Conservation (phyloP, 208 protist species). For the Willaertia magna region DNA sequence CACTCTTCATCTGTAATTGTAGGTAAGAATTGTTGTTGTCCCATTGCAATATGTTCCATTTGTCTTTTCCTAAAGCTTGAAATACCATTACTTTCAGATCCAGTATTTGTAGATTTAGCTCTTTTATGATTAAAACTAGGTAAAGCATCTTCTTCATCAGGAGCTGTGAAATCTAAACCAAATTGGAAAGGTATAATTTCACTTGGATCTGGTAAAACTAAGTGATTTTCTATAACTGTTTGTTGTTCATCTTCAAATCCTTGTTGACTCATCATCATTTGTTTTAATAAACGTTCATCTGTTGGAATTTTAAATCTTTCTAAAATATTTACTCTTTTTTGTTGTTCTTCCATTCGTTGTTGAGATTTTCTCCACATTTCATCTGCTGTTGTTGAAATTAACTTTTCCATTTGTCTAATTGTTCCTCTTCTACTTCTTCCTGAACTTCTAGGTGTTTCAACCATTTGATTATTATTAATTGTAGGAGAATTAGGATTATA, state of each 20-base stretch:
- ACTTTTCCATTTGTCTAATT: background rate
- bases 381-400: background rate
- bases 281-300: background rate
- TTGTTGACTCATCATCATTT: background rate
- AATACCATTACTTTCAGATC: background rate
- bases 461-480: background rate
- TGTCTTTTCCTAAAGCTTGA: background rate
- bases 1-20: background rate
- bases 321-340: constrained; percentile 1
- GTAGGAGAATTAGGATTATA: background rate
- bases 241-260: background rate
- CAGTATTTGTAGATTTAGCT: background rate
- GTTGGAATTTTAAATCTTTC: background rate
- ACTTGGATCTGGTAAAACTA: background rate
- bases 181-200: background rate
- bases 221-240: background rate
- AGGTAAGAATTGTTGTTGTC: background rate
- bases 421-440: background rate
- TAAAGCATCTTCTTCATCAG: background rate
- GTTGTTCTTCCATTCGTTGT: background rate
- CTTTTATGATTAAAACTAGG: background rate
- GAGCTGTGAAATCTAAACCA: background rate
- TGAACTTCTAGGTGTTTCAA: background rate
- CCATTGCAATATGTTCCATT: background rate
- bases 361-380: background rate